Percentiles rank a stretch among this genome's conserved stretches.
Conservation (phyloP, 768 basidiomycete genomes). For the Lentinula sp. region DNA sequence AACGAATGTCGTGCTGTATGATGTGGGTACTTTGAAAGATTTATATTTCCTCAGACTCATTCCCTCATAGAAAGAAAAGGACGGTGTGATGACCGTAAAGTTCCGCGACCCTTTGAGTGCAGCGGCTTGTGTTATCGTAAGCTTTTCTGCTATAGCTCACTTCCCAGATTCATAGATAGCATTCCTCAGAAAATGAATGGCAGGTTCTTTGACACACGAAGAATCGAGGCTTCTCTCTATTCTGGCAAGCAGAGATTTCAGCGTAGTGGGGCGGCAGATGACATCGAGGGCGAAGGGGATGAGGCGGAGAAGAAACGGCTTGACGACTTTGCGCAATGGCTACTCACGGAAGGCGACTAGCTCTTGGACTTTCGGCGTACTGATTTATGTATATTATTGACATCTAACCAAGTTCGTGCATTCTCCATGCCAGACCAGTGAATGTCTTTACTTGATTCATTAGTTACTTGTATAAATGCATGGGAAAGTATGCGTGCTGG, state of each 20-base stretch:
- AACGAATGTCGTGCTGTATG: constrained; percentile 91
- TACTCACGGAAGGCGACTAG: constrained; percentile 74
- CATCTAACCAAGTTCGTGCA: not conserved
- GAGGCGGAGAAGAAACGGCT: constrained; percentile 79
- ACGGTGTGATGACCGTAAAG: constrained; percentile 95
- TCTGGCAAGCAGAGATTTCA: constrained; percentile 77
- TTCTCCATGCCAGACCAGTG: not conserved
- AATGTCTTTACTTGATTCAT: not conserved
- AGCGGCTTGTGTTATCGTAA: constrained; percentile 82
- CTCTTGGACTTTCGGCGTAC: not conserved
- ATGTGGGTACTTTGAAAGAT: constrained; percentile 49
- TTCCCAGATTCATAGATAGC: not conserved
- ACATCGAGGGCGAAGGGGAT: constrained; percentile 54
- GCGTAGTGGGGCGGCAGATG: constrained; percentile 67
- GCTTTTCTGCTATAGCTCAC: constrained; percentile 19
- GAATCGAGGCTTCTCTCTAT: constrained; percentile 77
- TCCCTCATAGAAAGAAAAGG: constrained; percentile 69
- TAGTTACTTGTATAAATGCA: constrained; percentile 57
- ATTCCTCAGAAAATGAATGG: constrained; percentile 83
- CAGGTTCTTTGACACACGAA: constrained; percentile 81
- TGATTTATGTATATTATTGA: constrained; percentile 2
- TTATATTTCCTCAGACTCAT: not conserved
- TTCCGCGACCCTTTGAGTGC: constrained; percentile 92
- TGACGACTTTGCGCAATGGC: constrained; percentile 85
- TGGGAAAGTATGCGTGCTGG: constrained; percentile 78